These are phyloP conservation scores for Sugiyamaella marilandica DNA, from an alignment of 805 yeast species.

Conservation along the genomic window DNA sequence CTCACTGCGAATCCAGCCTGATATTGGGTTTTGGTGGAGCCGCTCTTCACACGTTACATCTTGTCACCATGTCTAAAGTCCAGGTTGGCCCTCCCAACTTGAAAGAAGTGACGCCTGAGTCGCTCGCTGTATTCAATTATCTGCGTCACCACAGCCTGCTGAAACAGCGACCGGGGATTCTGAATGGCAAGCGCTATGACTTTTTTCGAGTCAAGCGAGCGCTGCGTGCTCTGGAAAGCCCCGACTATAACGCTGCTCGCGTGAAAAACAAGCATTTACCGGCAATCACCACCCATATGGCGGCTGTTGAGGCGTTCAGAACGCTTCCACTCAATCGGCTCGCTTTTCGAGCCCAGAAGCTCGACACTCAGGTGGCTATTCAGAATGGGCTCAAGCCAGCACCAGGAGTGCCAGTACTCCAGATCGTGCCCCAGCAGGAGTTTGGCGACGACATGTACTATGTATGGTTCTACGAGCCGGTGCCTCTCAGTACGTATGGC, in stretches of 20 bases:
- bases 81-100: conserved; percentile 32
- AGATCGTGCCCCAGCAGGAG: conserved; percentile 35
- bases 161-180: conserved; percentile 78
- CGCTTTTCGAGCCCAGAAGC: conserved; percentile 69
- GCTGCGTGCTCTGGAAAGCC: conserved; percentile 67
- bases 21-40: neutral
- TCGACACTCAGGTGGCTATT: conserved; percentile 54
- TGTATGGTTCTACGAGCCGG: conserved; percentile 76
- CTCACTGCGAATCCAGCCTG: too few relatives aligned
- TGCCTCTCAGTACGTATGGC: conserved; percentile 57
- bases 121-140: conserved; percentile 65
- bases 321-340: conserved; percentile 66
- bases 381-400: conserved; percentile 68
- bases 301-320: conserved; percentile 60
- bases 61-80: conserved; percentile 21
- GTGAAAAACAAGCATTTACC: conserved; percentile 45
- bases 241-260: conserved; percentile 54
- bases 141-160: conserved; percentile 61
- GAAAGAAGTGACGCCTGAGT: conserved; percentile 44
- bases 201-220: conserved; percentile 85
- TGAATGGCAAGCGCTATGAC: conserved; percentile 65
- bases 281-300: conserved; percentile 44
- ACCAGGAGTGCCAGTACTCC: conserved; percentile 47
- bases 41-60: neutral
- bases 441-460: conserved; percentile 52